Conservation (phyloP, 345 rosid genomes). For the Crucihimalaya himalaica region DNA sequence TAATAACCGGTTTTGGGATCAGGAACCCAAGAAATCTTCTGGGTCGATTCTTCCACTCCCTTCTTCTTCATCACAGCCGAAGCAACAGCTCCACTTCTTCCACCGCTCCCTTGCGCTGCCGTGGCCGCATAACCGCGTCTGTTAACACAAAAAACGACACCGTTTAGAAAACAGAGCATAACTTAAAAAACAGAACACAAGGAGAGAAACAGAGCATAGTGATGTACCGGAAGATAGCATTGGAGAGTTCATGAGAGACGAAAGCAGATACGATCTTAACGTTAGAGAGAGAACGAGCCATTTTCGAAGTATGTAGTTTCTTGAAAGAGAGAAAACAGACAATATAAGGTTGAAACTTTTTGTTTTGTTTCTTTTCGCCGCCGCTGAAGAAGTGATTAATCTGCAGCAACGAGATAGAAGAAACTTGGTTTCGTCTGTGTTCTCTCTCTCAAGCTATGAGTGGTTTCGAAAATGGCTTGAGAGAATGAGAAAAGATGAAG, state of each 20-base stretch:
- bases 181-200: background rate
- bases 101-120: slow-evolving; percentile 35
- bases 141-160: background rate
- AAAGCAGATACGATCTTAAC: slow-evolving; percentile 42
- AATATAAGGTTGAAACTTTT: slow-evolving; percentile 7
- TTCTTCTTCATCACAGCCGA: slow-evolving; percentile 49
- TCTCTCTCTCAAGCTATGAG: slow-evolving; percentile 24
- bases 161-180: slow-evolving; percentile 29
- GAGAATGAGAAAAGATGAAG: slow-evolving; percentile 20
- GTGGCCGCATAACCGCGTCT: slow-evolving; percentile 46
- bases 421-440: slow-evolving; percentile 26
- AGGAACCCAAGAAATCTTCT: slow-evolving; percentile 74
- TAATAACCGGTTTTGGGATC: slow-evolving; percentile 86
- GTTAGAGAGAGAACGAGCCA: slow-evolving; percentile 45
- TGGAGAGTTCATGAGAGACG: slow-evolving; percentile 39
- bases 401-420: slow-evolving; percentile 38
- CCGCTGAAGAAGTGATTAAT: slow-evolving; percentile 29
- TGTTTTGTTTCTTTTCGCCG: slow-evolving; percentile 12
- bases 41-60: slow-evolving; percentile 45
- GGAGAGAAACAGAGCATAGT: slow-evolving; percentile 5
- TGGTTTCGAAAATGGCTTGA: slow-evolving; percentile 15
- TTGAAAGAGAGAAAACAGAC: slow-evolving; percentile 30
- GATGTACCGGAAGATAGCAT: slow-evolving; percentile 40
- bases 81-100: slow-evolving; percentile 32
- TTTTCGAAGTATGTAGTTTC: slow-evolving; percentile 11